Evolutionary conservation across 305 asterid species (phyloP).

Genomic region (Solanum aculeatissimum): DNA sequence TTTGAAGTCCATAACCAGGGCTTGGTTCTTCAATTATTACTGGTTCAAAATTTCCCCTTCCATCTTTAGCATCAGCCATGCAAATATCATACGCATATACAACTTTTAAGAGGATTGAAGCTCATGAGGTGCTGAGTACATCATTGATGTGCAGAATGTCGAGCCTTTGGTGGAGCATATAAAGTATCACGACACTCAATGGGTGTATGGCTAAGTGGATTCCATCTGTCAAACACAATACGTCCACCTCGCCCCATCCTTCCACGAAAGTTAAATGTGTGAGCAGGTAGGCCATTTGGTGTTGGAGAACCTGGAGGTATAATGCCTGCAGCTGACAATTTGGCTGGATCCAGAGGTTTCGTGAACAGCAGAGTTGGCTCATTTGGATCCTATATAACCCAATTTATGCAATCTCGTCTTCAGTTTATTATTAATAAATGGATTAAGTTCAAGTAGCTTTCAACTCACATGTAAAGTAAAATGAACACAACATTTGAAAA

Average conservation of each 20-base stretch:
- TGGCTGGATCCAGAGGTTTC: constrained; percentile 74
- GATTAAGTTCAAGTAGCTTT: not conserved
- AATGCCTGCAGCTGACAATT: constrained; percentile 82
- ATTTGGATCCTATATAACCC: constrained; percentile 53
- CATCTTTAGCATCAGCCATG: not conserved
- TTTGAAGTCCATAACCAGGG: not conserved
- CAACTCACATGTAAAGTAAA: not conserved
- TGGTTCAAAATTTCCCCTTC: not conserved
- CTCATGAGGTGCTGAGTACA: not conserved
- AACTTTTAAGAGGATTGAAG: not conserved
- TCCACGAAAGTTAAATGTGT: constrained; percentile 41
- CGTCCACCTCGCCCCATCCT: constrained; percentile 95
- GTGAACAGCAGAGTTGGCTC: constrained; percentile 76
- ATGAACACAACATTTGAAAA: not conserved
- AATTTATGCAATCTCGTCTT: not conserved
- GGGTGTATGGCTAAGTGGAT: constrained; percentile 64
- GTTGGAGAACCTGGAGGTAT: constrained; percentile 59
- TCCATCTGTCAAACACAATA: constrained; percentile 82
- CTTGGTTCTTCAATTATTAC: not conserved
- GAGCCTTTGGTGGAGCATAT: constrained; percentile 56
- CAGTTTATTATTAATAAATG: not conserved
- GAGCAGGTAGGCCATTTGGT: constrained; percentile 32
- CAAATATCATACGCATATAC: not conserved
- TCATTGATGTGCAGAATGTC: constrained; percentile 41
- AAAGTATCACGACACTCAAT: constrained; percentile 44